Percentiles rank a stretch among this genome's conserved stretches.
Conservation (phyloP, 1,284 basidiomycete genomes). For the Paramarasmius palmivorus region DNA sequence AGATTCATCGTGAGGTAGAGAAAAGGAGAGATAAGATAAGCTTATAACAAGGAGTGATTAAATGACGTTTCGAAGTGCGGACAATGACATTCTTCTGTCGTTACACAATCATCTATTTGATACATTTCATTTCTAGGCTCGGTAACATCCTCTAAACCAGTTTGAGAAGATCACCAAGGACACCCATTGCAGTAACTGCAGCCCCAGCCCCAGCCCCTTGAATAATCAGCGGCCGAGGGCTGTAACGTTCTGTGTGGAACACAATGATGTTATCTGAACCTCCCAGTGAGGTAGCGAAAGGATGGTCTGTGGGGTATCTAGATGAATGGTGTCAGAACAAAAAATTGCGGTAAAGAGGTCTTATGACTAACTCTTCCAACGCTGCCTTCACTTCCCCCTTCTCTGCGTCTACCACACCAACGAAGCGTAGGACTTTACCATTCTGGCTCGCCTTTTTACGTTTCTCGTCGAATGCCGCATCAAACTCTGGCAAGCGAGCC, state of each 20-base stretch:
- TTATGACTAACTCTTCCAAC: constrained; percentile 70
- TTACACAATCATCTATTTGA: too few relatives aligned
- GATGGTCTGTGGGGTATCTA: constrained; percentile 87
- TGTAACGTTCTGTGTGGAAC: constrained; percentile 92
- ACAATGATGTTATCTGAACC: constrained; percentile 98
- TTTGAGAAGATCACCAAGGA: constrained; percentile 81
- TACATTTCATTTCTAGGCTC: too few relatives aligned
- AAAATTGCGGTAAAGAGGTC: constrained; percentile 7
- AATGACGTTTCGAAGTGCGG: too few relatives aligned
- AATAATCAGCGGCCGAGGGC: constrained; percentile 83
- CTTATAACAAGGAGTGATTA: too few relatives aligned
- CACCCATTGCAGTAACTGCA: constrained; percentile 98
- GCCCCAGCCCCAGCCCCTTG: constrained; percentile 97
- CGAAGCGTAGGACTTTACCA: constrained; percentile 87
- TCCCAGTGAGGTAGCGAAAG: constrained; percentile 93
- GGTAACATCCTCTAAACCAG: constrained; percentile 34
- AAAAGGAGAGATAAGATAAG: too few relatives aligned
- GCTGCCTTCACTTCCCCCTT: constrained; percentile 80
- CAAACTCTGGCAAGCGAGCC: constrained; percentile 79
- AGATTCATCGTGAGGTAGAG: too few relatives aligned
- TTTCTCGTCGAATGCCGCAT: constrained; percentile 77
- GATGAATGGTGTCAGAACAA: background rate
- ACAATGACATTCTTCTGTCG: too few relatives aligned
- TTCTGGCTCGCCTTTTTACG: constrained; percentile 77
- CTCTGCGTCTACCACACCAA: constrained; percentile 89